These are phyloP conservation scores for Mycocentrospora acerina DNA, from an alignment of 2,329 filamentous ascomycete genomes.

Conservation along the genomic window DNA sequence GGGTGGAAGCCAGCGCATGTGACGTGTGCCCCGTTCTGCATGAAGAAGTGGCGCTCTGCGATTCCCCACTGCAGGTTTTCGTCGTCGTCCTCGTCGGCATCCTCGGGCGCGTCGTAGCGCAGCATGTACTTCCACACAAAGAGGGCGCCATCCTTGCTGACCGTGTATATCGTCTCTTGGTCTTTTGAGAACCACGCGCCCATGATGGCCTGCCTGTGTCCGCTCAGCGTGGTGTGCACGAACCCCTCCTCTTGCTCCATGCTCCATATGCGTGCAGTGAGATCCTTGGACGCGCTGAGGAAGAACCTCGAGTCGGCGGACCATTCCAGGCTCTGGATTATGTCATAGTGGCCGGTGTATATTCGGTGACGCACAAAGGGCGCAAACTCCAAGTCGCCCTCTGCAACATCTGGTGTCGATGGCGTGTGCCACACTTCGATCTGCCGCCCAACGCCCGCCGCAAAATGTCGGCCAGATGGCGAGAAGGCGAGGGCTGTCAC, in stretches of 20 bases:
- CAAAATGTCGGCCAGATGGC: slow-evolving; percentile 87
- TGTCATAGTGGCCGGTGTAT: slow-evolving; percentile 86
- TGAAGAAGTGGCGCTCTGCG: slow-evolving; percentile 87
- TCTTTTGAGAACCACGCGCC: slow-evolving; percentile 97
- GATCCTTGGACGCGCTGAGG: slow-evolving; percentile 84
- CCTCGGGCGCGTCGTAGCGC: slow-evolving; percentile 57
- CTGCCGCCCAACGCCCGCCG: slow-evolving; percentile 80
- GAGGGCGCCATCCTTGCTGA: slow-evolving; percentile 95
- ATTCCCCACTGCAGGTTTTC: slow-evolving; percentile 85
- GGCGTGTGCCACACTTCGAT: slow-evolving; percentile 97
- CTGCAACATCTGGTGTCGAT: slow-evolving; percentile 78
- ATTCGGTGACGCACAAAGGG: slow-evolving; percentile 88
- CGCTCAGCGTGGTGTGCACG: slow-evolving; percentile 82
- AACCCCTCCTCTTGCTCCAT: slow-evolving; percentile 84
- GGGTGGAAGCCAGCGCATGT: slow-evolving; percentile 90
- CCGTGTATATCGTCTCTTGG: slow-evolving; percentile 93
- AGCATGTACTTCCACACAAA: slow-evolving; percentile 87
- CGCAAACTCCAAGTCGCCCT: slow-evolving; percentile 88
- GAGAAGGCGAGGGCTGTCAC: slow-evolving; percentile 87
- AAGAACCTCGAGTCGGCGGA: slow-evolving; percentile 96
- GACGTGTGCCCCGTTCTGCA: slow-evolving; percentile 84
- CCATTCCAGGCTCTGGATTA: slow-evolving; percentile 86
- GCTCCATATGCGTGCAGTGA: slow-evolving; percentile 95
- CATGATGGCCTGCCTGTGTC: slow-evolving; percentile 85
- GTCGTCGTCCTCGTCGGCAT: slow-evolving; percentile 59